A percentile compares a stretch with the other conserved stretches of the same genome.
phyloP scores from a whole-genome alignment of 345 rosid species.

The Raphanus sativus region DNA sequence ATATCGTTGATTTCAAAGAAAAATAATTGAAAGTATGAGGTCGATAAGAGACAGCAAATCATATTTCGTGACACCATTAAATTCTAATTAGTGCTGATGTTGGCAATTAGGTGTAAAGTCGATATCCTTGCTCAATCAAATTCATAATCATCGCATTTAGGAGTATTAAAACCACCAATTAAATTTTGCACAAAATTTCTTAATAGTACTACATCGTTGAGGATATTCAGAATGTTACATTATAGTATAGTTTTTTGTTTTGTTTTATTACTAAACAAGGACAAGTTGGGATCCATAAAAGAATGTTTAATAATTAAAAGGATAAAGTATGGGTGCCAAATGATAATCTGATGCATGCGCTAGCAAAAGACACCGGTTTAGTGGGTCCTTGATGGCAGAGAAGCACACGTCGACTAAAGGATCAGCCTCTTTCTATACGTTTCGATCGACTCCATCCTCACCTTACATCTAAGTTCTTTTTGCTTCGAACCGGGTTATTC shows the following conservation, averaged over 20 bases:
- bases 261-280: neutral
- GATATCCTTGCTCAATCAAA: constrained; percentile 31
- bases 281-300: constrained; percentile 16
- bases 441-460: constrained; percentile 16
- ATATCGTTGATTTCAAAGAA: neutral
- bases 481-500: neutral
- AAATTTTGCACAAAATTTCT: neutral
- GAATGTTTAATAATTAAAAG: neutral
- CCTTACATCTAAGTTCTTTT: constrained; percentile 3
- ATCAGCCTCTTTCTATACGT: constrained; percentile 20
- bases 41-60: constrained; percentile 29
- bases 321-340: constrained; percentile 20
- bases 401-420: constrained; percentile 32
- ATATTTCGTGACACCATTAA: constrained; percentile 5
- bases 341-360: constrained; percentile 42
- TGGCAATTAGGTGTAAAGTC: constrained; percentile 38
- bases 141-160: constrained; percentile 24
- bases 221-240: constrained; percentile 5
- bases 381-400: constrained; percentile 33
- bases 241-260: neutral
- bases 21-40: constrained; percentile 8
- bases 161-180: neutral
- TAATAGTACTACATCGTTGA: neutral
- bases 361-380: constrained; percentile 29
- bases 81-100: constrained; percentile 31